These are phyloP conservation scores for Terana coerulea DNA, from an alignment of 768 basidiomycete genomes.

Conservation along the genomic window DNA sequence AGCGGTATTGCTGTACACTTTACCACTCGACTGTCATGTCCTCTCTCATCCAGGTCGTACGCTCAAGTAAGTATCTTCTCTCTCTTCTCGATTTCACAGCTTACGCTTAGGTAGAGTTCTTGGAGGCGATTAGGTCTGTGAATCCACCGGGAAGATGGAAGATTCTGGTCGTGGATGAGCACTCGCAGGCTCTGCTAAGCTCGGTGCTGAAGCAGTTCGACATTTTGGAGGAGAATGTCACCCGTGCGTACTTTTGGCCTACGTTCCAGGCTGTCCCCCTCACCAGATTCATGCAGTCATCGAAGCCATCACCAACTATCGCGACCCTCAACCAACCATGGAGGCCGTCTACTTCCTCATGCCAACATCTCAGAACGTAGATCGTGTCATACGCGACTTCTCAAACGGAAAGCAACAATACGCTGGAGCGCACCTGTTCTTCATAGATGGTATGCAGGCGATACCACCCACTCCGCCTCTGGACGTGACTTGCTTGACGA, in stretches of 20 bases:
- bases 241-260: slow-evolving; percentile 52
- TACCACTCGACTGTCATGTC: slow-evolving; percentile 28
- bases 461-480: not conserved
- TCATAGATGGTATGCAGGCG: slow-evolving; percentile 71
- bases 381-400: slow-evolving; percentile 88
- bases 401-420: slow-evolving; percentile 62
- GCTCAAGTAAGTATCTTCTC: slow-evolving; percentile 36
- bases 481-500: slow-evolving; percentile 3
- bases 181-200: slow-evolving; percentile 78
- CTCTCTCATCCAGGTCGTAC: slow-evolving; percentile 44
- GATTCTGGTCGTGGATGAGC: slow-evolving; percentile 93
- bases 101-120: slow-evolving; percentile 58
- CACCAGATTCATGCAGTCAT: slow-evolving; percentile 57
- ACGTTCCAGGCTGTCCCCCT: not conserved
- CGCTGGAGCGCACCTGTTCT: slow-evolving; percentile 85
- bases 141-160: slow-evolving; percentile 92
- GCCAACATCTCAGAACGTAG: slow-evolving; percentile 92
- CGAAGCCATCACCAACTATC: slow-evolving; percentile 80
- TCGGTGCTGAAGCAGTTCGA: slow-evolving; percentile 91
- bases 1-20: slow-evolving; percentile 3
- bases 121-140: slow-evolving; percentile 84
- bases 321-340: slow-evolving; percentile 79
- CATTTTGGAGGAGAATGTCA: slow-evolving; percentile 93
- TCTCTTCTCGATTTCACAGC: slow-evolving; percentile 35
- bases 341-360: slow-evolving; percentile 94